Evolutionary conservation across 305 asterid genomes (phyloP), one percentile per base, ranked within the genome.

Genomic region (Fraxinus angustifolia): DNA sequence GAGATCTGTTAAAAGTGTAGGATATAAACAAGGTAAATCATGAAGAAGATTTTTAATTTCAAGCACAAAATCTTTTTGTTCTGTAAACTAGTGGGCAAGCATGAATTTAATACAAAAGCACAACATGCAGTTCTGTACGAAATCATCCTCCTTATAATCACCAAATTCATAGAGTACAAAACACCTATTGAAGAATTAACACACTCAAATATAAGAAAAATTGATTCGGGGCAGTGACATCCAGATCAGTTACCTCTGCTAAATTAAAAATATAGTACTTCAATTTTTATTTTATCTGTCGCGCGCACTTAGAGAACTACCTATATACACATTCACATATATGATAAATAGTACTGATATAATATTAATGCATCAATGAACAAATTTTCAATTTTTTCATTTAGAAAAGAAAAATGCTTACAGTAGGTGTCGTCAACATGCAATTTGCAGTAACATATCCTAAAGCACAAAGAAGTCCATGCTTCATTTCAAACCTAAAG

Each of bases 401-500:
- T 31, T 71, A 60, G 1, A 71, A 71, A 68, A 77, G 48, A 75
- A 77, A 80, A 83, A 76, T 65, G 70, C 99, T 93, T 94, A 96
- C 99, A 82, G 92, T 85, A 82, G 96, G 88, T 70, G 77, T 83
- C 84, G 87, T 88, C 90, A 88, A 83, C 92, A 91, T 72, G 89
- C 96, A 90, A 86, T 93, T 93, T 88, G 99, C 98, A 74, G 97
- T 92, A 74, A 93, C 89, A 86, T 93, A 96, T 85, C 99, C 99
- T 74, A 96, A 76, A 82, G 96, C 96, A 89, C 97, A 90, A 75
- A 94, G 83, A 84, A 87, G 86, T 8, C 99, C 98, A 56, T 96
- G 98, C 78, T 90, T 93, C 81, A 91, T 85, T 89, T 96, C 99
- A 79, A 94, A 96, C 90, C 99, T 96, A 76, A 67, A 84, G 60